phyloP scores from a whole-genome alignment of 331 rosid genomes.

The Rosa hybrid region DNA sequence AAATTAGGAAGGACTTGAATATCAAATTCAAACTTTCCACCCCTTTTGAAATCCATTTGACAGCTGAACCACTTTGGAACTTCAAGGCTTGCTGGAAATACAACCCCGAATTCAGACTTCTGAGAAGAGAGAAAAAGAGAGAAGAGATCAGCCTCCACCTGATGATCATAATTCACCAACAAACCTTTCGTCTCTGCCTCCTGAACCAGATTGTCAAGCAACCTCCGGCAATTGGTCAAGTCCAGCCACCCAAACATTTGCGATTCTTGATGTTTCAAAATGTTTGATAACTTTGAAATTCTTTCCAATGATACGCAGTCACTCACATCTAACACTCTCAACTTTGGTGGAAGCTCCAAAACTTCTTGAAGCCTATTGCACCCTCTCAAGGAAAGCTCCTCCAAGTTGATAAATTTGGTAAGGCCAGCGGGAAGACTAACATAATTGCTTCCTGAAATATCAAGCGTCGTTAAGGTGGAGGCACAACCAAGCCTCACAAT shows the following conservation, averaged over 20 bases:
- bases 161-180: too few relatives aligned
- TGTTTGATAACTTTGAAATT: background rate
- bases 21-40: too few relatives aligned
- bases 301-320: background rate
- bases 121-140: too few relatives aligned
- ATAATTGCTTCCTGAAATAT: background rate
- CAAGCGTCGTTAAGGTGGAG: fast-evolving
- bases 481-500: background rate
- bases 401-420: background rate
- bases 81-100: too few relatives aligned
- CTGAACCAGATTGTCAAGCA: too few relatives aligned
- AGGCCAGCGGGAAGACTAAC: background rate
- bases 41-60: too few relatives aligned
- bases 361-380: background rate
- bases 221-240: too few relatives aligned
- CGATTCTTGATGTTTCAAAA: background rate
- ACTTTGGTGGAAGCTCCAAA: background rate
- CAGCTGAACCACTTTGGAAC: too few relatives aligned
- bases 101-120: too few relatives aligned
- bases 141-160: too few relatives aligned
- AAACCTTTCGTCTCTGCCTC: too few relatives aligned
- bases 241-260: background rate
- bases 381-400: fast-evolving
- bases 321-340: fast-evolving
- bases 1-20: too few relatives aligned